Evolutionary conservation across 2,329 filamentous ascomycete species (phyloP).

Genomic region (Bimuria novae-zelandiae): DNA sequence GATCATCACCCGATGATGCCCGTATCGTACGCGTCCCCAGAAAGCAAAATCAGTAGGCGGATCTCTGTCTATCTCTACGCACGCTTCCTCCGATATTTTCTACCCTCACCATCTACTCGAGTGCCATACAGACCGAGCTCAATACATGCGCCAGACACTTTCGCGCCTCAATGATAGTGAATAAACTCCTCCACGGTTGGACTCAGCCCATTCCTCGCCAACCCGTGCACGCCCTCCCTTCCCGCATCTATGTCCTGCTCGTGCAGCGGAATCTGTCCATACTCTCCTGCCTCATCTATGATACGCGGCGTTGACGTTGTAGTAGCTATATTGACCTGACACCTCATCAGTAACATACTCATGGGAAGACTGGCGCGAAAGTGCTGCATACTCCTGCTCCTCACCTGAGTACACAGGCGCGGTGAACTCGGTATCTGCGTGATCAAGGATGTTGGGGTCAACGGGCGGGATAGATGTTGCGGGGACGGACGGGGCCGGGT

Average conservation of each 20-base stretch:
- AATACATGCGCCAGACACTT: background rate
- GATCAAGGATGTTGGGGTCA: conserved; percentile 35
- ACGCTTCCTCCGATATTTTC: background rate
- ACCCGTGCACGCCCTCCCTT: conserved; percentile 24
- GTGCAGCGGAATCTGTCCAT: conserved; percentile 23
- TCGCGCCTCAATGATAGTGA: conserved; percentile 9
- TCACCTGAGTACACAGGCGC: conserved; percentile 32
- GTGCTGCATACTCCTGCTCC: conserved; percentile 10
- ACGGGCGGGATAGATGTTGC: conserved; percentile 26
- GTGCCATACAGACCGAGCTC: background rate
- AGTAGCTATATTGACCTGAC: conserved; percentile 35
- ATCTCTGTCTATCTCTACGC: too few relatives aligned
- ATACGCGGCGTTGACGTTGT: conserved; percentile 28
- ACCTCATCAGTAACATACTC: conserved; percentile 35
- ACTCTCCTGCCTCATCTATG: conserved; percentile 18
- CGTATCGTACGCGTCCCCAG: too few relatives aligned
- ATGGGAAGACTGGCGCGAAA: conserved; percentile 14
- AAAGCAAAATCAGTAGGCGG: too few relatives aligned
- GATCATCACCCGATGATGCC: too few relatives aligned
- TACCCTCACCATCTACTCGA: background rate
- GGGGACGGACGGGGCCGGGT: conserved; percentile 1
- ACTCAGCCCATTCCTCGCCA: conserved; percentile 12
- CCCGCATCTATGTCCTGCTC: conserved; percentile 41
- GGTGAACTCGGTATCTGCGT: conserved; percentile 37
- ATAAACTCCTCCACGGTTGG: conserved; percentile 9